These are phyloP conservation scores for Cyclaneusma minus DNA, from an alignment of 2,329 filamentous ascomycete genomes.

Conservation along the genomic window DNA sequence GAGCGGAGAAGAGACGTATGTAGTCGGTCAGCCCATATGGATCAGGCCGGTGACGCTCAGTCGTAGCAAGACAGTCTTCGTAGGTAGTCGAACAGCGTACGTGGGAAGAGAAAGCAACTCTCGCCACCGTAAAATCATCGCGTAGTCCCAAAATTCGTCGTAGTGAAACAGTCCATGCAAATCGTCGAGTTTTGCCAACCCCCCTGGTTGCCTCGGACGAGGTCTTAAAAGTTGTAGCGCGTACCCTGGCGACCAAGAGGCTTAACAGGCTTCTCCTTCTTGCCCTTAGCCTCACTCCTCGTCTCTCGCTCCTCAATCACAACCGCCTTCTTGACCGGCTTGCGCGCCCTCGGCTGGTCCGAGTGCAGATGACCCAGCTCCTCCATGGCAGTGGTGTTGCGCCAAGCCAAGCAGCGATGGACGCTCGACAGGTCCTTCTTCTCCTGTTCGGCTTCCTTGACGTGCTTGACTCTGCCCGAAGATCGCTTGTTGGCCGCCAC, in stretches of 20 bases:
- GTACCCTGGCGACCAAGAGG: constrained; percentile 32
- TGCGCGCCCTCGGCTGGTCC: constrained; percentile 33
- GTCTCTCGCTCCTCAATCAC: constrained; percentile 24
- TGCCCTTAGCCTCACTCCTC: constrained; percentile 14
- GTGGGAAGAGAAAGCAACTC: too few relatives aligned
- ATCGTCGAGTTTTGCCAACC: too few relatives aligned
- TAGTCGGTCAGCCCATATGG: too few relatives aligned
- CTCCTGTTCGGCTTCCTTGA: constrained; percentile 36
- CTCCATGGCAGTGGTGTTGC: constrained; percentile 42
- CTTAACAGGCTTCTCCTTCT: constrained; percentile 29
- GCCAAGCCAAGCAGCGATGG: constrained; percentile 49
- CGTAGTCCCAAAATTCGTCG: too few relatives aligned
- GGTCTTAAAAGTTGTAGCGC: constrained; percentile 28
- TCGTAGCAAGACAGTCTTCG: too few relatives aligned
- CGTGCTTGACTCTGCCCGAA: constrained; percentile 46
- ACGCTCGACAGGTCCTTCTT: too few relatives aligned
- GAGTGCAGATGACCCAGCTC: constrained; percentile 44
- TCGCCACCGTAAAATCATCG: too few relatives aligned
- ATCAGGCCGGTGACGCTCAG: too few relatives aligned
- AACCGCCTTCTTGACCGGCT: constrained; percentile 15
- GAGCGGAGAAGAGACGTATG: too few relatives aligned
- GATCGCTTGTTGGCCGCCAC: constrained; percentile 25
- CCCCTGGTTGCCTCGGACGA: too few relatives aligned
- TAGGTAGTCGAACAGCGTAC: too few relatives aligned
- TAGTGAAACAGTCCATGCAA: too few relatives aligned